A percentile compares a stretch with the other conserved stretches of the same genome.
Evolutionary conservation across 805 yeast genomes (phyloP).

Genomic region (Metschnikowia baotianmanensis): DNA sequence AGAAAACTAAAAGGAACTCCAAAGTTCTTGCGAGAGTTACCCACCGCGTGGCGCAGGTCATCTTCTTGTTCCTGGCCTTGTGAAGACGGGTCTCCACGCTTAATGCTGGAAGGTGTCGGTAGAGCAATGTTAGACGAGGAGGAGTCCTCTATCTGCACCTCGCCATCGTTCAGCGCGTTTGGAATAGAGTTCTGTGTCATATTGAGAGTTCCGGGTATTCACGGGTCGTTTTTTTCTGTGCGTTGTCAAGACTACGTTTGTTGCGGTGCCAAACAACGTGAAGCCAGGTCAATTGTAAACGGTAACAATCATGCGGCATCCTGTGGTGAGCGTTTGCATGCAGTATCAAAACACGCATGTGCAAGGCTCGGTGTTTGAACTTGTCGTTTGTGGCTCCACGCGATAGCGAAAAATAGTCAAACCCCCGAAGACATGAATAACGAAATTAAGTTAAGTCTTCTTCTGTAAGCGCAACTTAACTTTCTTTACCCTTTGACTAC

Average conservation of each 20-base stretch:
- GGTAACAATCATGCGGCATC: slow-evolving; percentile 5
- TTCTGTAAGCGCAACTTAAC: too few relatives aligned
- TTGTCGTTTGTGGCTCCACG: too few relatives aligned
- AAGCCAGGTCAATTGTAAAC: slow-evolving; percentile 10
- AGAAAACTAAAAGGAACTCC: slow-evolving; percentile 36
- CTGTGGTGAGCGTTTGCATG: slow-evolving; percentile 4
- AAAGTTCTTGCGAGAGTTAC: slow-evolving; percentile 20
- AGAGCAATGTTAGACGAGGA: slow-evolving; percentile 8
- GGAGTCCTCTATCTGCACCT: slow-evolving; percentile 8
- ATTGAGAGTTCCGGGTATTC: too few relatives aligned
- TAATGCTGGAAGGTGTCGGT: slow-evolving; percentile 5
- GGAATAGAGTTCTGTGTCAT: slow-evolving; percentile 5
- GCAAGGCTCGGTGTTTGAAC: not conserved
- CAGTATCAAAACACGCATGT: not conserved
- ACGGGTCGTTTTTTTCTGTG: not conserved
- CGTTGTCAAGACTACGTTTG: not conserved
- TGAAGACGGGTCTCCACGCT: not conserved
- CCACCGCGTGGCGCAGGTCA: not conserved
- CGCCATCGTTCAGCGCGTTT: slow-evolving; percentile 6
- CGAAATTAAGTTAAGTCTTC: too few relatives aligned
- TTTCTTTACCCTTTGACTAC: too few relatives aligned
- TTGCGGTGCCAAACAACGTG: slow-evolving; percentile 2
- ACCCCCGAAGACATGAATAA: too few relatives aligned
- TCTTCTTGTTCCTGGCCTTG: slow-evolving; percentile 6
- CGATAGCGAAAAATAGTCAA: too few relatives aligned